Percentiles rank a stretch among this genome's conserved stretches.
Evolutionary conservation across 257 asterid species (phyloP).

Genomic region (Capsicum chinense): DNA sequence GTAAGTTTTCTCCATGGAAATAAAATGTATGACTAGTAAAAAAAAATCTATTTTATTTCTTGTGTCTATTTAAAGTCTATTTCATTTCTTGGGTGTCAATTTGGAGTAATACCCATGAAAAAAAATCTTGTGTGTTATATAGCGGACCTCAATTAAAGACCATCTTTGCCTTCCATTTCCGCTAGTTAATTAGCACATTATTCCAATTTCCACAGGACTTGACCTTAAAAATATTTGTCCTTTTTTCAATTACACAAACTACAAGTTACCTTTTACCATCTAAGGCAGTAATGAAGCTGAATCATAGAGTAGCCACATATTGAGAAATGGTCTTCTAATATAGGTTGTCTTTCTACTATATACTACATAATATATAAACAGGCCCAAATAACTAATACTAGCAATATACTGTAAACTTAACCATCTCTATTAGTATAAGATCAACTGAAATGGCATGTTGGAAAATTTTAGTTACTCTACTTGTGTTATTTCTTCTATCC

Average conservation of each 20-base stretch:
- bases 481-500: neutral
- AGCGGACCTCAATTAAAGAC: neutral
- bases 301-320: neutral
- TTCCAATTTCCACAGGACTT: neutral
- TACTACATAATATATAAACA: neutral
- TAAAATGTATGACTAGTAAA: no score
- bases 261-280: neutral
- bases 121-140: neutral
- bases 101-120: no score
- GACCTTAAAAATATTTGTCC: neutral
- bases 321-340: neutral
- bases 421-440: neutral
- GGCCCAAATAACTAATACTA: neutral
- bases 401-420: neutral
- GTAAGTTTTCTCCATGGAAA: no score
- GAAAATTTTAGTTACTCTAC: neutral
- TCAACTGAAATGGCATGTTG: slow-evolving; percentile 9
- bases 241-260: neutral
- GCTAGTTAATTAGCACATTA: neutral
- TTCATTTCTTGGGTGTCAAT: no score
- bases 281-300: neutral
- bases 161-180: neutral
- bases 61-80: no score
- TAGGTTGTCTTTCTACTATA: neutral
- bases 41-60: no score